Percentiles rank a stretch among this genome's conserved stretches.
Conservation (phyloP, 495 filamentous ascomycete genomes). For the Penicillium tannophilum region DNA sequence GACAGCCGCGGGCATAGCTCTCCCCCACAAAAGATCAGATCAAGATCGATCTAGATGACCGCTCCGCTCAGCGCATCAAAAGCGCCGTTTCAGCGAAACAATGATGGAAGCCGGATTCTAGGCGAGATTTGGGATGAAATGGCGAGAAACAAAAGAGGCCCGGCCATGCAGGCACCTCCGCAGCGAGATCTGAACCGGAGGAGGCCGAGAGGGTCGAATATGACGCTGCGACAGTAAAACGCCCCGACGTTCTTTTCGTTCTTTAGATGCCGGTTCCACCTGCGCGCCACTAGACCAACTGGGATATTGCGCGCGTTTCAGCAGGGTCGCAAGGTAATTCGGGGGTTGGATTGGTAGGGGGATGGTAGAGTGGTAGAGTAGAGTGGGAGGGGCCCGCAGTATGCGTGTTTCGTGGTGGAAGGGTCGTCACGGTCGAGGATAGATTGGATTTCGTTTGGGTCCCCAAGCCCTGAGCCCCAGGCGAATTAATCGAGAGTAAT, state of each 20-base stretch:
- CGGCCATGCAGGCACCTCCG: slow-evolving; percentile 23
- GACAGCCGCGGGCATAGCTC: slow-evolving; percentile 50
- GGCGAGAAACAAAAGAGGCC: slow-evolving; percentile 12
- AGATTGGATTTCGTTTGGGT: slow-evolving; percentile 23
- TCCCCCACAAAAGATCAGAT: slow-evolving; percentile 23
- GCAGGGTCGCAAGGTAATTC: slow-evolving; percentile 10
- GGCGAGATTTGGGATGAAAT: slow-evolving; percentile 11
- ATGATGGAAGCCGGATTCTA: background rate
- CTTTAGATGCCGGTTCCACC: slow-evolving; percentile 19
- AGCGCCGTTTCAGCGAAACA: slow-evolving; percentile 9
- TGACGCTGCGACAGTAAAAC: slow-evolving; percentile 22
- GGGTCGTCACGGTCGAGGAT: slow-evolving; percentile 31
- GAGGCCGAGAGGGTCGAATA: slow-evolving; percentile 8
- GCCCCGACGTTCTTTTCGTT: background rate
- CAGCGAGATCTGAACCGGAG: background rate
- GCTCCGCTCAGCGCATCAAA: slow-evolving; percentile 45
- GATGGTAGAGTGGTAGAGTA: slow-evolving; percentile 1
- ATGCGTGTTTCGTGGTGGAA: slow-evolving; percentile 17
- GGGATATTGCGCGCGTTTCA: slow-evolving; percentile 31
- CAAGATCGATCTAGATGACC: slow-evolving; percentile 11
- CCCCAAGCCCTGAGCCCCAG: slow-evolving; percentile 8
- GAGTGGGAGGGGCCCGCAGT: slow-evolving; percentile 9
- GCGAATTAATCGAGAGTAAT: slow-evolving; percentile 34
- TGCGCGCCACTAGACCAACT: slow-evolving; percentile 22
- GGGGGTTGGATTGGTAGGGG: background rate